Base-by-base conservation (phyloP, 352 stramenopile genomes). In the Globisporangium iwayamae region DNA sequence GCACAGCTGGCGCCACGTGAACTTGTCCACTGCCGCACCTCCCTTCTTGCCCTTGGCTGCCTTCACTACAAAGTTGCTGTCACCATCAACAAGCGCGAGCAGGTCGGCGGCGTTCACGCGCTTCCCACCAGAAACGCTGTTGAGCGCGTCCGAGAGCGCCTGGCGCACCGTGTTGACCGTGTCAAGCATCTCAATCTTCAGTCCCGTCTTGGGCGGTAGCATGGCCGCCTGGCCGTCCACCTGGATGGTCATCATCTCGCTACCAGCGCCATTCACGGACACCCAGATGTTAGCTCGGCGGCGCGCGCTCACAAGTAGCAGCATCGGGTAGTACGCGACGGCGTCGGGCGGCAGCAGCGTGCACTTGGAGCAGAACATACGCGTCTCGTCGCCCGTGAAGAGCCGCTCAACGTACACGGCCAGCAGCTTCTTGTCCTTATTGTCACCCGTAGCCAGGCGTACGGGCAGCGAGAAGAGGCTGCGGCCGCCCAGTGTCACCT, bases 281-380 rank as follows among this genome's bases (percentile, higher is more conserved):
- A 94, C 51, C 70, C 85, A 90, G 62, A 93, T 84, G 60, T 89
- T 91, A 0, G 75, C 71, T 38, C 71, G 32, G 32, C 58, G 65
- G 11, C 72, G 73, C 39, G 75, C 75, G 57, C 73, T 73, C 30
- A 85, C 66, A 6, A 88, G 55, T 51, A 85, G 36, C 71, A 91
- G 67, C 30, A 87, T 78, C 10, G 84, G 73, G 28, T 87, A 88
- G 65, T 92, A 95, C 3, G 71, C 70, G 20, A 79, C 47, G 7
- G 68, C 75, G 36, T 77, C 73, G 10, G 84, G 79, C 8, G 86
- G 86, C 36, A 95, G 59, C 45, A 95, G 63, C 41, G 86, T 95
- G 56, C 79, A 91, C 57, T 92, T 91, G 53, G 70, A 81, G 66
- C 84, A 90, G 62, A 87, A 86, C 79, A 95, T 90, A 43, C 66